Conservation (phyloP, 805 yeast genomes). For the Yarrowia sp. region DNA sequence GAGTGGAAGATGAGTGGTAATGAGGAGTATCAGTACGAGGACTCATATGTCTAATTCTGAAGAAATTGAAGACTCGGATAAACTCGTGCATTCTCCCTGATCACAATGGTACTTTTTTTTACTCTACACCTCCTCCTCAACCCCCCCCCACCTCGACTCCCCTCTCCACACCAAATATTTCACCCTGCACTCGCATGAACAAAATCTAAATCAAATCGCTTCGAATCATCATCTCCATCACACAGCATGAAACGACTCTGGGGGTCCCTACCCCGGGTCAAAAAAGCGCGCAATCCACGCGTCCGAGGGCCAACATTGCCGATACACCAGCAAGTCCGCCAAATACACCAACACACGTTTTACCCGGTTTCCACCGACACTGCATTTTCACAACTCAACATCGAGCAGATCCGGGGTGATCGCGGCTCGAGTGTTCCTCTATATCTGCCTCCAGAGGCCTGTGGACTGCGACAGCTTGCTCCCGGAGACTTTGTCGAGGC, state of each 20-base stretch:
- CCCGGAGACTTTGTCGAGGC: conserved; percentile 33
- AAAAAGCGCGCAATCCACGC: conserved; percentile 4
- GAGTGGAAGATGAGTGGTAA: too few species aligned
- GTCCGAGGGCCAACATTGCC: neutral
- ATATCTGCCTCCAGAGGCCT: conserved; percentile 32
- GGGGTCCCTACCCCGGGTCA: conserved; percentile 32
- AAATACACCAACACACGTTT: conserved; percentile 29
- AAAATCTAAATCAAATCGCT: conserved; percentile 30
- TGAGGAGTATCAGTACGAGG: too few species aligned
- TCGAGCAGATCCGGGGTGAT: neutral
- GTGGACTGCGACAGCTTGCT: conserved; percentile 25
- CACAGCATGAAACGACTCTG: conserved; percentile 36
- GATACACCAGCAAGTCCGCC: neutral
- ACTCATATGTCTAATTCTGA: too few species aligned
- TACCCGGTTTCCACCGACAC: conserved; percentile 22
- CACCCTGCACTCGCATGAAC: conserved; percentile 26
- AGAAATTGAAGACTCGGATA: too few species aligned
- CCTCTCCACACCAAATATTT: neutral
- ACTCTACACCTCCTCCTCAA: too few species aligned
- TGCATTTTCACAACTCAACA: conserved; percentile 14
- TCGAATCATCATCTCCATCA: conserved; percentile 10
- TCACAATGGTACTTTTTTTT: too few species aligned
- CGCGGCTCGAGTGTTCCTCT: neutral
- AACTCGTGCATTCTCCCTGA: too few species aligned
- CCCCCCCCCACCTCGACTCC: neutral